A percentile compares a stretch with the other conserved stretches of the same genome.
Conservation (phyloP, 192 early-diverging fungal genomes). For the Umbelopsis sp. region DNA sequence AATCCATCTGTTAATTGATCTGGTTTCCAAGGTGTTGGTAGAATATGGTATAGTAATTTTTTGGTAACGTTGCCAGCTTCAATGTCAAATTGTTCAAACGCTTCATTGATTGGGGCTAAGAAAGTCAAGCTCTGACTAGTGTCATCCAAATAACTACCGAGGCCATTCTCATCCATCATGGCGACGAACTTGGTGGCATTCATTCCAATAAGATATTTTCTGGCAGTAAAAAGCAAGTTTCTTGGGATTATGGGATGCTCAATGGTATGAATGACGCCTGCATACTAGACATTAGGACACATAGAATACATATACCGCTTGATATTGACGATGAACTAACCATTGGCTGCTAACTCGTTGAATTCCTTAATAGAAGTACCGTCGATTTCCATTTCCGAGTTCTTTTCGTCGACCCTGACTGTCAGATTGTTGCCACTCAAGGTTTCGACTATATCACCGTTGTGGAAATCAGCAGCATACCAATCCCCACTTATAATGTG, state of each 20-base stretch:
- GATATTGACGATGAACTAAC: conserved; percentile 25
- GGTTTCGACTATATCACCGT: conserved; percentile 23
- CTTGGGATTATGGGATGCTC: conserved; percentile 47
- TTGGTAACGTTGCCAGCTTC: conserved; percentile 29
- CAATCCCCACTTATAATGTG: conserved; percentile 12
- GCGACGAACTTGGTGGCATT: conserved; percentile 68
- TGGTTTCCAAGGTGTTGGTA: conserved; percentile 48
- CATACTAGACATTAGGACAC: conserved; percentile 49
- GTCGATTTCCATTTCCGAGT: conserved; percentile 19
- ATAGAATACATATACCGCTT: conserved; percentile 54
- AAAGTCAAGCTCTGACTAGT: conserved; percentile 58
- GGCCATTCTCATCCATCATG: conserved; percentile 53
- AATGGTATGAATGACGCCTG: conserved; percentile 45
- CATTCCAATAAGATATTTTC: conserved; percentile 70
- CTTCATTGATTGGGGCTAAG: conserved; percentile 65
- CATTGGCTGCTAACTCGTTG: conserved; percentile 37
- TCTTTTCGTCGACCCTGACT: neutral
- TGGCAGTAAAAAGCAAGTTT: conserved; percentile 50
- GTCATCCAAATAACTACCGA: conserved; percentile 60
- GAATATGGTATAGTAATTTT: conserved; percentile 67
- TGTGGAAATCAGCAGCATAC: conserved; percentile 13
- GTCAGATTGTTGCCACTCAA: conserved; percentile 11
- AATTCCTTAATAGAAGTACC: conserved; percentile 5
- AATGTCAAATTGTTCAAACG: conserved; percentile 44
- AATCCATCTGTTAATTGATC: conserved; percentile 49